These are phyloP conservation scores for Margaritispora aquatica DNA, from an alignment of 495 filamentous ascomycete species.

Conservation along the genomic window DNA sequence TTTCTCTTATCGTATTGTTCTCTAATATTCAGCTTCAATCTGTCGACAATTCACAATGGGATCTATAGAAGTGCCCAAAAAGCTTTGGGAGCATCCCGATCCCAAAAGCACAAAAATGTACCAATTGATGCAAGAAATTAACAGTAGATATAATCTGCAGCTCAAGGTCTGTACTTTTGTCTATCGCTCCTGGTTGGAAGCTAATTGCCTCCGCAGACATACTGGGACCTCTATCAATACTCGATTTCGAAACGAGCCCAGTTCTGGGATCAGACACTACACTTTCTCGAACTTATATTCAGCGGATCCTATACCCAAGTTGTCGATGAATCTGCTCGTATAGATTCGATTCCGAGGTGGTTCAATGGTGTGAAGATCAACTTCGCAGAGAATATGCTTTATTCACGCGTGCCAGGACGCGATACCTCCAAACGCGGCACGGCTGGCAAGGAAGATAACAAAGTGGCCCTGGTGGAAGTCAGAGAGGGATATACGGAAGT, in stretches of 20 bases:
- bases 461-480: slow-evolving; percentile 63
- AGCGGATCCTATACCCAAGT: slow-evolving; percentile 49
- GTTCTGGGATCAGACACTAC: slow-evolving; percentile 64
- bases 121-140: slow-evolving; percentile 42
- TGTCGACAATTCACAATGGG: too few species aligned
- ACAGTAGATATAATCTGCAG: slow-evolving; percentile 33
- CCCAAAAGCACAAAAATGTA: slow-evolving; percentile 47
- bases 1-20: too few species aligned
- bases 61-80: slow-evolving; percentile 32
- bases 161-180: slow-evolving; percentile 34
- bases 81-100: slow-evolving; percentile 53
- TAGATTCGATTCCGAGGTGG: slow-evolving; percentile 64
- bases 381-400: slow-evolving; percentile 60
- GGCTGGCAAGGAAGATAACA: slow-evolving; percentile 59
- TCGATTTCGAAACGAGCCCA: slow-evolving; percentile 52
- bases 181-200: not conserved
- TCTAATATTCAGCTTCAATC: too few species aligned
- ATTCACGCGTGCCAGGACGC: slow-evolving; percentile 31
- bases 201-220: slow-evolving; percentile 37
- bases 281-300: slow-evolving; percentile 52
- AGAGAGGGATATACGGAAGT: slow-evolving; percentile 59
- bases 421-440: slow-evolving; percentile 31
- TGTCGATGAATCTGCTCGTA: slow-evolving; percentile 61
- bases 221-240: slow-evolving; percentile 57
- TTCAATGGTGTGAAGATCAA: slow-evolving; percentile 59